Base-by-base conservation (phyloP, 2,329 filamentous ascomycete genomes). In the Cadophora sp. region DNA sequence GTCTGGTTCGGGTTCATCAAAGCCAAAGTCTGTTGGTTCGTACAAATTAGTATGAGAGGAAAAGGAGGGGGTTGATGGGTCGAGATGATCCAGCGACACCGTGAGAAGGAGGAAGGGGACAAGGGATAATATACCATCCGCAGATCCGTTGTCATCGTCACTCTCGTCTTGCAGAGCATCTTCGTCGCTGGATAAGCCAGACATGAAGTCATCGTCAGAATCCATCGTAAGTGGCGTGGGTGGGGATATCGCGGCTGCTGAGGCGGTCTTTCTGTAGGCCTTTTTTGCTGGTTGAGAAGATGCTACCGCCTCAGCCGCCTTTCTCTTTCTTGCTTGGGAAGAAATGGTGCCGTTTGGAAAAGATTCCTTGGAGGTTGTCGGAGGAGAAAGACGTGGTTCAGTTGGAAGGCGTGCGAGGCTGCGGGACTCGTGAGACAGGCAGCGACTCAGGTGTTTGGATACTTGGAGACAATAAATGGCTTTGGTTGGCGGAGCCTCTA, bases 191-290 rank as follows among this genome's bases (percentile, higher is more conserved):
- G 92, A 95, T 75, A 90, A 85, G 77, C 90, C 89, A 75, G 92
- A 97, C 87, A 96, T 91, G 80, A 94, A 94, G 69, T 97, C 95
- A 77, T 97, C 94, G 76, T 98, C 95, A 9, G 94, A 97, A 82
- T 97, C 94, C 94, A 97, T 97, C 72, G 84, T 89, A 68, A 86
- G 79, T 31, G 87, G 86, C 5, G 87, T 87, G 19, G 86, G 86
- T 26, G 89, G 88, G 50, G 79, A 77, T 71, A 77, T 74, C 58
- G 78, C 75, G 71, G 77, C 77, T 74, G 79, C 78, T 74, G 80
- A 78, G 72, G 77, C 80, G 69, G 78, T 73, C 72, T 75, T 73
- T 69, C 78, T 76, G 71, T 67, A 76, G 67, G 74, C 71, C 77
- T 76, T 72, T 71, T 69, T 71, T 71, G 76, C 67, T 71, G 73